These are phyloP conservation scores for Alectoria sarmentosa DNA, from an alignment of 495 filamentous ascomycete species.

Conservation along the genomic window DNA sequence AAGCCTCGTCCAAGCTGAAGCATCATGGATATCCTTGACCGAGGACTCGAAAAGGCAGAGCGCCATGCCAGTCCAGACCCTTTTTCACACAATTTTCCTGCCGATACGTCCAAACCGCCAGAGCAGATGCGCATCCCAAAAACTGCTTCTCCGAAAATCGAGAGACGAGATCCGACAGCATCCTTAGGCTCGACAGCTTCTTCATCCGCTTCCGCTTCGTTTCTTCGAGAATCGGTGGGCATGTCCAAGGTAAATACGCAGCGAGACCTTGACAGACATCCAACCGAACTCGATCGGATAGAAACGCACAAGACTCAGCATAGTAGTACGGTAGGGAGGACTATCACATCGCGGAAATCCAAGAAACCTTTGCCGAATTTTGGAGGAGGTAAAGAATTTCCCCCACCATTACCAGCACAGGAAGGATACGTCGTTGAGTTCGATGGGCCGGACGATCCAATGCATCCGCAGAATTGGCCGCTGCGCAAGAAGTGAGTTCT, in stretches of 20 bases:
- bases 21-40: conserved; percentile 34
- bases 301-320: conserved; percentile 70
- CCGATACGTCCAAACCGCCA: background rate
- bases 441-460: conserved; percentile 66
- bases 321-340: conserved; percentile 63
- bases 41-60: conserved; percentile 36
- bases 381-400: conserved; percentile 73
- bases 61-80: conserved; percentile 25
- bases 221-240: conserved; percentile 26
- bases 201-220: conserved; percentile 21
- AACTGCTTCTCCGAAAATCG: conserved; percentile 1
- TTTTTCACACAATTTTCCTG: conserved; percentile 17
- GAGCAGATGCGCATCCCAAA: background rate
- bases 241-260: conserved; percentile 58
- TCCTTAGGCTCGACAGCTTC: conserved; percentile 28
- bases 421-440: conserved; percentile 90
- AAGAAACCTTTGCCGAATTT: conserved; percentile 52
- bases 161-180: conserved; percentile 11
- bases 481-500: conserved; percentile 61
- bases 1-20: background rate
- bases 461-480: conserved; percentile 81
- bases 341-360: conserved; percentile 42
- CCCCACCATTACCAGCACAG: conserved; percentile 59
- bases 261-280: conserved; percentile 61
- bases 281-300: conserved; percentile 69